Percentiles rank a stretch among this genome's conserved stretches.
Evolutionary conservation across 2,329 filamentous ascomycete genomes (phyloP).

Genomic region (Phaeosphaeria sp.): DNA sequence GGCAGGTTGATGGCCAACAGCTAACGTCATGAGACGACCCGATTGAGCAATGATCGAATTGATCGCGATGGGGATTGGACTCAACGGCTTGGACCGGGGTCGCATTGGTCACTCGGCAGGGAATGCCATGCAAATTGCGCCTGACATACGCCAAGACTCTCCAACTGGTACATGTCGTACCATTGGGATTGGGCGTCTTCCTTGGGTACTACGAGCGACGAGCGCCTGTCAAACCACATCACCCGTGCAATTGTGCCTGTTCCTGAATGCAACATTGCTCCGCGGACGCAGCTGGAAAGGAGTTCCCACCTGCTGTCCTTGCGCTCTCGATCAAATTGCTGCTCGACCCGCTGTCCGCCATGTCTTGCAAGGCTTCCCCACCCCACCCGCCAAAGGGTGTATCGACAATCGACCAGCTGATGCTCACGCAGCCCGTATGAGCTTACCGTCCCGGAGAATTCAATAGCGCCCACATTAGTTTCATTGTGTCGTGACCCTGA

Average conservation of each 20-base stretch:
- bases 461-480: slow-evolving; percentile 19
- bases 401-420: neutral
- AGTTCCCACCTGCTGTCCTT: neutral
- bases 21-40: slow-evolving; percentile 40
- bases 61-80: slow-evolving; percentile 23
- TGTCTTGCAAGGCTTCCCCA: neutral
- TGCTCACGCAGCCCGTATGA: neutral
- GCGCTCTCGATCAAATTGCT: neutral
- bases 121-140: slow-evolving; percentile 7
- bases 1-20: slow-evolving; percentile 9
- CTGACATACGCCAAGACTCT: slow-evolving; percentile 13
- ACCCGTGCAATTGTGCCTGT: slow-evolving; percentile 2
- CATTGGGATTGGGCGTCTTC: neutral
- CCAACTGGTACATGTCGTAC: neutral
- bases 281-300: slow-evolving; percentile 2
- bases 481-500: slow-evolving; percentile 10
- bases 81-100: slow-evolving; percentile 17
- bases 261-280: neutral
- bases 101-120: slow-evolving; percentile 21
- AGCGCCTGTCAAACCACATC: neutral
- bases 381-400: neutral
- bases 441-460: slow-evolving; percentile 16
- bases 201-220: neutral
- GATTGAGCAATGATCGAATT: slow-evolving; percentile 37
- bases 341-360: neutral